Evolutionary conservation across 2,329 filamentous ascomycete species (phyloP), one percentile per base, ranked within the genome.

Genomic region (Talaromyces verruculosus): DNA sequence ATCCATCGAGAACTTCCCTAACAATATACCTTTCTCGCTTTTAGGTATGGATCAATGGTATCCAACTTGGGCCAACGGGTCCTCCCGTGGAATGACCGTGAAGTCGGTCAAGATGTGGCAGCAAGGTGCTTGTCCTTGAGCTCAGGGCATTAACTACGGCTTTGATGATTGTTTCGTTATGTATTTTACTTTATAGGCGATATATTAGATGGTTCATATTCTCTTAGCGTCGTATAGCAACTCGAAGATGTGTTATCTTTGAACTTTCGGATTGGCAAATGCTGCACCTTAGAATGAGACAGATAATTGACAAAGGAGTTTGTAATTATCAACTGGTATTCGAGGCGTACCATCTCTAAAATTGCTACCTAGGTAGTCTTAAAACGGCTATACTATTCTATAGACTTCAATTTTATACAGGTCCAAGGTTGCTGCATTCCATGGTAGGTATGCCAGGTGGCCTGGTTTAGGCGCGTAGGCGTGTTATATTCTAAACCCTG

Each of bases 101-200:
- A 76, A 77, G 67, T 80, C 75, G 37, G 81, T 83, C 55, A 81
- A 78, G 72, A 83, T 83, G 80, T 84, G 81, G 81, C 77, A 80
- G 70, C 68, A 77, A 63, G 79, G 79, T 13, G 61, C 67, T 13
- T 78, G 76, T 65, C 17, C 63, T 22, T 64, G 55, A 64, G 30
- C 22, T 30, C 7, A 8, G 19, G 43, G 7, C 13, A 39, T 17
- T 62, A 5, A 15, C 10, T 61, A 61, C 45, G 19, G 35, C 19
- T 49, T 39, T 22, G 19, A 51, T 51, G 19, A 41, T 19, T 30
- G 35, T 49, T 28, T 22, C n/a, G 41, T 49, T 51, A 37, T 17
- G 19, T 39, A 4, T 1, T 53, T n/a, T 41, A 33, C n/a, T 33
- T 51, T 37, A 51, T 61, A 51, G 33, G 6, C 43, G 11, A 62